Percentiles rank a stretch among this genome's conserved stretches.
These are phyloP conservation scores for Claviceps pazoutovae DNA, from an alignment of 2,329 filamentous ascomycete genomes.

Conservation along the genomic window DNA sequence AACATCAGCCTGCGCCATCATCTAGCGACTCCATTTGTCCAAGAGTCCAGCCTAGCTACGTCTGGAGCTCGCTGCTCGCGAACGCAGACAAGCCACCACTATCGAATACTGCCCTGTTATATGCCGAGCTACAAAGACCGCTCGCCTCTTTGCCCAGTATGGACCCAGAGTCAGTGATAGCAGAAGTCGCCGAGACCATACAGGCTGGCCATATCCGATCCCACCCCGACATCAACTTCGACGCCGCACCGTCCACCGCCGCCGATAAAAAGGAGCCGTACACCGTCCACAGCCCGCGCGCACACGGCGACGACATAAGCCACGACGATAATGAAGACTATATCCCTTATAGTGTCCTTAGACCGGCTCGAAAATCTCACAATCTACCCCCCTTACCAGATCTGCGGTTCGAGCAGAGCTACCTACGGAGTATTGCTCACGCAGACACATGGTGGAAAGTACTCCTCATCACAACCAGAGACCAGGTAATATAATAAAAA, in stretches of 20 bases:
- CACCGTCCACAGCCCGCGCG: constrained; percentile 11
- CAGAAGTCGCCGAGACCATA: constrained; percentile 63
- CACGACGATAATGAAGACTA: constrained; percentile 51
- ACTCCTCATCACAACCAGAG: constrained; percentile 69
- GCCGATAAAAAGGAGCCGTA: constrained; percentile 39
- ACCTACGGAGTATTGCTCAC: constrained; percentile 72
- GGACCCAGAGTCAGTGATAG: constrained; percentile 41
- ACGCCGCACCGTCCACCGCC: constrained; percentile 68
- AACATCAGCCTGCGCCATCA: constrained; percentile 5
- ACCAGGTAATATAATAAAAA: constrained; percentile 51
- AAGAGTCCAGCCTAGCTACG: not conserved
- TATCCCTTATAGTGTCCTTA: constrained; percentile 52
- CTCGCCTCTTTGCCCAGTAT: constrained; percentile 23
- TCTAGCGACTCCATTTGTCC: not conserved
- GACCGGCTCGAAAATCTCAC: constrained; percentile 32
- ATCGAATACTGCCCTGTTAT: not conserved
- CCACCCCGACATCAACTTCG: constrained; percentile 56
- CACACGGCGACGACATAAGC: constrained; percentile 14
- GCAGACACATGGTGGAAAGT: constrained; percentile 71
- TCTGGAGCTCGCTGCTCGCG: not conserved
- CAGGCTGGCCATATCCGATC: constrained; percentile 69
- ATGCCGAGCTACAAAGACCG: too few relatives aligned
- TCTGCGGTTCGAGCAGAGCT: constrained; percentile 94
- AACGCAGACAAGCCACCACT: not conserved
- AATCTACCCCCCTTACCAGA: constrained; percentile 61